Base-by-base conservation (phyloP, 257 asterid genomes). In the Jacaranda copaia region DNA sequence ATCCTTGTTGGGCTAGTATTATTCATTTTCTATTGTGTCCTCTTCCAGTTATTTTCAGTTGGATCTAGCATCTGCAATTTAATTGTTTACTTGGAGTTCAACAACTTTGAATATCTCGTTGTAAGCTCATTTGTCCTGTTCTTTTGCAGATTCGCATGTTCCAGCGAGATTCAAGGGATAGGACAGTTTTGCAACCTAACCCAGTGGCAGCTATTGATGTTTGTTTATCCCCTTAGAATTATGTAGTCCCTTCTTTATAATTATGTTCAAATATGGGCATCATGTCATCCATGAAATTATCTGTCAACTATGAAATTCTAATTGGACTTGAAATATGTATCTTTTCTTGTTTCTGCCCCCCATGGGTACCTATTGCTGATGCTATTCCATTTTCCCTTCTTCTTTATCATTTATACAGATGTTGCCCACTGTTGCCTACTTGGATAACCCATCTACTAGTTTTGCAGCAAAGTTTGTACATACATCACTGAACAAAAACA, bases 201-300 rank as follows among this genome's bases (percentile, higher is more conserved):
- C 98, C 96, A 11, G 99, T 96, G n/a, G 99, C 99, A 40, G 97
- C 96, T 68, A 88, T 96, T 78, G 99, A 96, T 89, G 99, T 94
- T 49, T 80, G 97, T 86, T 79, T 64, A 65, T 57, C 48, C 56
- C 75, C 78, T 68, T 35, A 38, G 70, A 64, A 73, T 55, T 57
- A 52, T n/a, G n/a, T n/a, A n/a, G n/a, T n/a, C n/a, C 70, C 18
- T 75, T 72, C 20, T 57, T 64, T 46, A 14, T 68, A 5, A 60
- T 45, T 56, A 66, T 63, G 42, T 61, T 49, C 2, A 63, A 59
- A 46, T 73, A 15, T 77, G 64, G 51, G 52, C 68, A 61, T 61
- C 39, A 59, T 83, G 45, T 70, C 40, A 14, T 61, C 48, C 48
- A 9, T 46, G 68, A 46, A 43, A 8, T 38, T 49, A 25, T 63